Base-by-base conservation (phyloP, 257 asterid species). In the Solanum paucissectum region DNA sequence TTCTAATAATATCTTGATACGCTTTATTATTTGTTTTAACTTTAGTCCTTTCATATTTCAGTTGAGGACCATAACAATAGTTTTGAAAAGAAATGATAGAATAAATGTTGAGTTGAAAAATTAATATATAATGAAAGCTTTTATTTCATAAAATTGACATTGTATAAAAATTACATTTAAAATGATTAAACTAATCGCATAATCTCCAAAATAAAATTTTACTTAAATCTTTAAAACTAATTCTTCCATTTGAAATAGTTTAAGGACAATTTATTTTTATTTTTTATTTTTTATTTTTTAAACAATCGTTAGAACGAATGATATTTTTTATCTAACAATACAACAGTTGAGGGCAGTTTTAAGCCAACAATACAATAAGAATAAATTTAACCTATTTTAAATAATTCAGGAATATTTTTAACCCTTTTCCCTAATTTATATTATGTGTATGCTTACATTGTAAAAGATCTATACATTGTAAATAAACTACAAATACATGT, bases 331-430 rank as follows among this genome's bases (percentile, higher is more conserved):
- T 5, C 27, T 11, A 60, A 9, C 2, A 20, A 3, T 21, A 60
- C 21, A 58, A 7, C 2, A 0, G 4, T 58, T 4, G 0, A 6
- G 3, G 16, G 4, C 9, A 52, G 2, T 20, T 14, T 1, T 49
- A 6, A 7, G 9, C 10, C 62, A 16, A 52, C 21, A 52, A 52
- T 52, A 16, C 8, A 52, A 52, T 52, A 1, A 6, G 3, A 52
- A 8, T 14, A 5, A 52, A 52, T 46, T 46, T 12, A 12, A 13
- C 18, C 13, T 46, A 13, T 52, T 52, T 52, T 52, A 2, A 2
- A 52, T 52, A 52, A 52, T 16, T 16, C 23, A 52, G 4, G 9
- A 14, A 52, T 6, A 16, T 6, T 52, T 16, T 52, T 6, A 5
- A 52, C 0, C 23, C 4, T 52, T 6, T 52, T 52, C 1, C 18